phyloP scores from a whole-genome alignment of 1,139 yeast genomes.

The Petasospora fabianii region DNA sequence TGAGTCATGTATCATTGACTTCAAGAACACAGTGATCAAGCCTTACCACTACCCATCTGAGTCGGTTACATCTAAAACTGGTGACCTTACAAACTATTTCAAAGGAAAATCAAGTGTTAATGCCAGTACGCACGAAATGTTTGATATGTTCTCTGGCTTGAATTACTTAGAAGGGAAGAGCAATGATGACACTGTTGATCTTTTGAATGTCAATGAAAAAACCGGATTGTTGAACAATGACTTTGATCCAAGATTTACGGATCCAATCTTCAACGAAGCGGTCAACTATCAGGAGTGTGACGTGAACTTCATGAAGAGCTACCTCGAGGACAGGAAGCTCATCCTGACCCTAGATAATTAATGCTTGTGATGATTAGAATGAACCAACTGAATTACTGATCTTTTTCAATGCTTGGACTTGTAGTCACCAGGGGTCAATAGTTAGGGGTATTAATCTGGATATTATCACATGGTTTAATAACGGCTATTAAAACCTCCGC shows the following conservation, averaged over 20 bases:
- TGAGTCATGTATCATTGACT: conserved; percentile 19
- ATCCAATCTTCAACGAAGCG: conserved; percentile 18
- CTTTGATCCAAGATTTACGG: conserved; percentile 25
- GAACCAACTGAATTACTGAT: no score
- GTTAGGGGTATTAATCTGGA: no score
- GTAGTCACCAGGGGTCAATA: no score
- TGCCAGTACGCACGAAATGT: neutral
- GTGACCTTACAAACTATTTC: conserved; percentile 3
- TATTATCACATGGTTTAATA: no score
- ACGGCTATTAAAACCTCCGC: no score
- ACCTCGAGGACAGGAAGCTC: conserved; percentile 22
- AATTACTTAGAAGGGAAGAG: neutral
- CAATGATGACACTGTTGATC: conserved; percentile 10
- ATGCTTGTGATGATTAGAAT: no score
- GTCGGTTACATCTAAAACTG: conserved; percentile 1
- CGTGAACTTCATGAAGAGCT: conserved; percentile 16
- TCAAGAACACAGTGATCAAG: conserved; percentile 16
- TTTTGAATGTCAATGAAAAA: conserved; percentile 11
- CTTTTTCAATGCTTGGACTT: no score
- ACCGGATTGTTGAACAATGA: conserved; percentile 18
- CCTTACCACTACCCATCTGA: conserved; percentile 21
- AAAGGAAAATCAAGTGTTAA: no score
- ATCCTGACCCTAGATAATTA: conserved; percentile 16
- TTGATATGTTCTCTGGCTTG: neutral
- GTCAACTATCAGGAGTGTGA: conserved; percentile 17